Base-by-base conservation (phyloP, 2,329 filamentous ascomycete genomes). In the Colletotrichum truncatum region DNA sequence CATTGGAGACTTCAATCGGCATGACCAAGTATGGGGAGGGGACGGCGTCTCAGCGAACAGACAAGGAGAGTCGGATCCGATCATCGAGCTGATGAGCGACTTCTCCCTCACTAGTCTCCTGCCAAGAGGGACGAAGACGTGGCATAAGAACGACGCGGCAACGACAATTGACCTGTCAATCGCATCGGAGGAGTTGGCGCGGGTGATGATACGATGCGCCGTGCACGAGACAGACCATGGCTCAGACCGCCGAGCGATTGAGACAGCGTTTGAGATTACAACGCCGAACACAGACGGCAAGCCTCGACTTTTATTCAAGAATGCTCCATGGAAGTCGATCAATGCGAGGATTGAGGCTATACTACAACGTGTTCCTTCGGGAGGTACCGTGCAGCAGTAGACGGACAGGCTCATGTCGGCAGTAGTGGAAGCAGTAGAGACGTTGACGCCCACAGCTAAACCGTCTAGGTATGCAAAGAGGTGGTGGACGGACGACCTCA, bases 51-150 rank as follows among this genome's bases (percentile, higher is more conserved):
- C 36, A 5, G 16, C 45, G 12, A 41, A 34, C 18, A 73, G 73
- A 57, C 68, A 80, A 66, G 76, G 77, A n/a, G 74, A 79, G 70
- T 77, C 71, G 21, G 71, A 78, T 49, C 66, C 53, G 52, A 77
- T 79, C 43, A 73, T 80, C 49, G 67, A 78, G 52, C 67, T 80
- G 4, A 79, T 79, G 67, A 73, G 63, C 65, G 70, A 78, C 36
- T 71, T 71, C 64, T 58, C 52, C 41, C 72, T 80, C 3, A 59
- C 59, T 21, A 78, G 75, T 69, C 63, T 80, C 28, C 74, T 79
- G 3, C 75, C 71, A 38, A 53, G 71, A 64, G 75, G 74, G 1
- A 78, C 71, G 28, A 79, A 78, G 64, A 79, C 70, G 67, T 78
- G 67, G 75, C 55, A 76, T 16, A 63, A 51, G 28, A 36, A 52